Percentiles rank a stretch among this genome's conserved stretches.
Conservation (phyloP, 2,329 filamentous ascomycete genomes). For the Nemania sp. region DNA sequence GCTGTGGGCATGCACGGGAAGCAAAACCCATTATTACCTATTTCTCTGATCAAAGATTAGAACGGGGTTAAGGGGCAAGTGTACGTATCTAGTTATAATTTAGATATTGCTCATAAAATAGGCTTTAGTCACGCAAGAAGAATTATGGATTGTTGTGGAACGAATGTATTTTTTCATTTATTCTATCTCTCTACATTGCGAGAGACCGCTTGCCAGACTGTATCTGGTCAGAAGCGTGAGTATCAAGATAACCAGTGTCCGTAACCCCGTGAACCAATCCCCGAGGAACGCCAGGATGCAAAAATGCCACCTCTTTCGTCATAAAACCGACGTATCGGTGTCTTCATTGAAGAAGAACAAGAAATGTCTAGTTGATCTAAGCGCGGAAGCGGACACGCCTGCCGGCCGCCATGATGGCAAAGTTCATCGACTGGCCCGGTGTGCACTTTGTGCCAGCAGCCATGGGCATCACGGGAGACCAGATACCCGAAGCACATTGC, state of each 20-base stretch:
- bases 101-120: no score
- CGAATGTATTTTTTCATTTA: not conserved
- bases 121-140: no score
- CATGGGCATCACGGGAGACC: constrained; percentile 50
- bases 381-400: constrained; percentile 34
- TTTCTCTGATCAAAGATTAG: no score
- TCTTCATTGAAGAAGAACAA: not conserved
- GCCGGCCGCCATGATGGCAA: constrained; percentile 44
- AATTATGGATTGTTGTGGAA: not conserved
- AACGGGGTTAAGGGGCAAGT: no score
- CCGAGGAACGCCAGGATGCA: constrained; percentile 13
- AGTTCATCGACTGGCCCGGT: constrained; percentile 45
- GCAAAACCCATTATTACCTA: no score
- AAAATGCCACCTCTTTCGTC: not conserved
- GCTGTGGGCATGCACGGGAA: no score
- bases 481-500: constrained; percentile 57
- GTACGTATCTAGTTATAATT: no score
- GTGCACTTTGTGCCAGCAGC: constrained; percentile 53
- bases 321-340: not conserved
- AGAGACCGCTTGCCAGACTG: not conserved
- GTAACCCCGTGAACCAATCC: not conserved
- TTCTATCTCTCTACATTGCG: not conserved
- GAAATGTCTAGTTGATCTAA: constrained; percentile 21
- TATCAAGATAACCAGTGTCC: no score
- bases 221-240: not conserved